Evolutionary conservation across 2,329 filamentous ascomycete genomes (phyloP), one percentile per base, ranked within the genome.

Genomic region (Fusarium napiforme): DNA sequence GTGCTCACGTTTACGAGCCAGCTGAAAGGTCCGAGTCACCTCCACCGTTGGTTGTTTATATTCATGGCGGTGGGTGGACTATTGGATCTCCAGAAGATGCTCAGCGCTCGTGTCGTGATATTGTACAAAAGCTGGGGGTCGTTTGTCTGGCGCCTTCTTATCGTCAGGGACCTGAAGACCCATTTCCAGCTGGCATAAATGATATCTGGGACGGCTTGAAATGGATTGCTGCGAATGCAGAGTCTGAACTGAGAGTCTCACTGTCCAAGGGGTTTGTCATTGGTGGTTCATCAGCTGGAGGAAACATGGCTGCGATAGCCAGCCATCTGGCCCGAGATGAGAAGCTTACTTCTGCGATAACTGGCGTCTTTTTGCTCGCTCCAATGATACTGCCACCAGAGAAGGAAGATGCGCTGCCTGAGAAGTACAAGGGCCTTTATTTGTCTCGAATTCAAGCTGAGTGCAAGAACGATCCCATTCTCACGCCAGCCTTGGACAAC

Each of bases 11-110:
- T 2, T 64, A 64, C 23, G 30, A 43, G 4, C 57, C 61, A 2
- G 8, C 5, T 1, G 2, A 11, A 11, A 15, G n/a, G 0, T 5
- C 30, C 4, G 16, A 7, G 0, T 14, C 19, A 0, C 1, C 37
- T 1, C 21, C 15, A 0, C 43, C 61, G 0, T 21, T 62, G 2
- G 23, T 62, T 16, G 21, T 50, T 10, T 64, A 64, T 2, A 62
- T 64, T 4, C 61, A 64, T 1, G 56, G 61, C 3, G 61, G 61
- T 2, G 61, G 61, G 3, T 64, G 56, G 61, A 64, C 61, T 6
- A 64, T 62, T 4, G 56, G 61, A 0, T 64, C 61, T 5, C 43
- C 56, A 3, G 61, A 64, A 43, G 61, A 64, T 23, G 21, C 36
- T 1, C 12, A 61, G 8, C 30, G 43, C 2, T 64, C 56, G 3